Conservation (phyloP, 2,329 filamentous ascomycete genomes). For the Stemphylium vesicarium region DNA sequence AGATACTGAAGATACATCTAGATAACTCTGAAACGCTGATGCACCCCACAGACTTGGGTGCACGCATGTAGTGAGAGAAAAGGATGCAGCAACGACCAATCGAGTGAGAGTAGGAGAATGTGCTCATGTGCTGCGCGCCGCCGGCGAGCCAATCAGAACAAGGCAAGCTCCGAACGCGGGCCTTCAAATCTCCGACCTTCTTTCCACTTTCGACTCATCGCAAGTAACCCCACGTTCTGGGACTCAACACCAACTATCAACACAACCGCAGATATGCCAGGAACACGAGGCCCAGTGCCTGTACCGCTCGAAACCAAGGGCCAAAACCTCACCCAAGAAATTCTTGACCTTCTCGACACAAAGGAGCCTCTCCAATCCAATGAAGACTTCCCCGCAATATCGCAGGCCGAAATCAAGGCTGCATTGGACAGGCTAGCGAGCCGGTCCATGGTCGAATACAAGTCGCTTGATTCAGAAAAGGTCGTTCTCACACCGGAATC, state of each 20-base stretch:
- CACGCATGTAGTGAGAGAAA: no score
- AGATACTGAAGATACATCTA: no score
- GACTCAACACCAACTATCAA: conserved; percentile 16
- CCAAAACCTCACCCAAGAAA: conserved; percentile 72
- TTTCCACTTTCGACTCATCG: conserved; percentile 37
- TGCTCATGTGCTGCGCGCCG: conserved; percentile 4
- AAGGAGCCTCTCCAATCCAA: conserved; percentile 61
- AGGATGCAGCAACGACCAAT: no score
- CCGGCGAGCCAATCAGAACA: conserved; percentile 21
- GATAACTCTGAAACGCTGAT: no score
- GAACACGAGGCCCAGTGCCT: conserved; percentile 56
- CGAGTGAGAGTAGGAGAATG: neutral
- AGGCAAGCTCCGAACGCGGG: conserved; percentile 26
- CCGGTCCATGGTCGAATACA: conserved; percentile 85
- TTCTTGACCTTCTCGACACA: conserved; percentile 71
- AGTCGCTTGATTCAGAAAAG: conserved; percentile 81
- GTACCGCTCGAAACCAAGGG: conserved; percentile 49
- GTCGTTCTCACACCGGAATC: conserved; percentile 79
- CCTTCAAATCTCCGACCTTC: conserved; percentile 28
- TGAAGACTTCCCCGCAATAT: conserved; percentile 55
- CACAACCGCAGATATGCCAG: conserved; percentile 48
- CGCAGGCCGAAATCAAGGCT: conserved; percentile 71
- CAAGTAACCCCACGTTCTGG: conserved; percentile 28
- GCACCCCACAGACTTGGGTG: no score
- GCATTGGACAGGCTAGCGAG: conserved; percentile 85